Evolutionary conservation across 2,329 filamentous ascomycete genomes (phyloP), one percentile per base, ranked within the genome.

Genomic region (Aureobasidium leucospermi): DNA sequence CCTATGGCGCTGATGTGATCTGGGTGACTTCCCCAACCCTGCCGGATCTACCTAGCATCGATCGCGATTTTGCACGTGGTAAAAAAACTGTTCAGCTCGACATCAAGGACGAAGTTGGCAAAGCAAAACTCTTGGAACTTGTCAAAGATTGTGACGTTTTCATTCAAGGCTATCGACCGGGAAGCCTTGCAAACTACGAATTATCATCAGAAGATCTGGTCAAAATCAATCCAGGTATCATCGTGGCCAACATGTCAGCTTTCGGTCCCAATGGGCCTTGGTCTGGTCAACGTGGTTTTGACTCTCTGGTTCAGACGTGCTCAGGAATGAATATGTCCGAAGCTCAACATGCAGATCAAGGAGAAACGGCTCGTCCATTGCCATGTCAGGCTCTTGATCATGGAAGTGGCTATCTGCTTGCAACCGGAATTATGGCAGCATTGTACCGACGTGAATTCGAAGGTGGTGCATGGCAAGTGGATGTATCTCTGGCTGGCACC

Each of bases 131-230:
- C 0, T 42, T 65, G 1, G 42, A 62, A 0, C 69, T 79, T 0
- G 63, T 75, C 5, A 65, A 67, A 6, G 63, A 65, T 1, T 71
- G 73, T 1, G 73, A 79, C 41, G 75, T 79, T 2, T 75, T 79
- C 60, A 64, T 49, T 6, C 46, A 49, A 36, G 46, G 46, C 16
- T 49, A n/a, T 23, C 46, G 46, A 36, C 46, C 46, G 11, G 46
- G 46, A 0, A 49, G 46, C 23, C 46, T 49, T n/a, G 46, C 46
- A 8, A 8, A 8, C 8, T 2, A 49, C 16, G 31, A 29, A 15
- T 6, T 49, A 4, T 49, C 46, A 1, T 6, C 31, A 1, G 32
- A 49, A 9, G 32, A 49, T 7, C 32, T 49, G n/a, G 46, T 23
- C n/a, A 49, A 36, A 3, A 7, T 23, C 31, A 49, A 49, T 13